Conservation (phyloP, 257 asterid species). For the Nicotiana paniculata region DNA sequence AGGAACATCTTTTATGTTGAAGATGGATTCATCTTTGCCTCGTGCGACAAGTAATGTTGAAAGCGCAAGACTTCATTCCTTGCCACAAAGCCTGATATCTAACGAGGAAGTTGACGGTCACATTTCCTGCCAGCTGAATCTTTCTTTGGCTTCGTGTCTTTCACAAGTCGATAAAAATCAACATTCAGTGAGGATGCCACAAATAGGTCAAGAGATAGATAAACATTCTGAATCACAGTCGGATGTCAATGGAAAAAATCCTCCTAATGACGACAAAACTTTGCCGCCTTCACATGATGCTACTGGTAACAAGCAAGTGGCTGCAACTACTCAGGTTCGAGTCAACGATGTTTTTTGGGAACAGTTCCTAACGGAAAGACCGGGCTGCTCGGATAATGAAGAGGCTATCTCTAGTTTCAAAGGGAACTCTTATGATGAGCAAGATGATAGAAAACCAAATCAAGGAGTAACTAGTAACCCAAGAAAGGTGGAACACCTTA, state of each 20-base stretch:
- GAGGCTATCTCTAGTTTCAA: constrained; percentile 59
- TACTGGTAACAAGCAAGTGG: constrained; percentile 29
- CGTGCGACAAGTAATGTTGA: constrained; percentile 26
- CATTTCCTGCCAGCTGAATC: constrained; percentile 70
- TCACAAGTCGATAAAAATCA: constrained; percentile 43
- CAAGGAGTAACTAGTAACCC: constrained; percentile 47
- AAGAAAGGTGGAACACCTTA: constrained; percentile 57
- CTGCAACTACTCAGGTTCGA: constrained; percentile 32
- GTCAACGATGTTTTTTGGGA: constrained; percentile 96
- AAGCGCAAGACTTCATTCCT: constrained; percentile 38
- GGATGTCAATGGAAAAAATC: constrained; percentile 12
- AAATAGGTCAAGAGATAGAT: constrained; percentile 27
- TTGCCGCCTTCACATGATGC: constrained; percentile 29
- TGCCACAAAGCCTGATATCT: constrained; percentile 32
- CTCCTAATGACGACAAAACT: constrained; percentile 19
- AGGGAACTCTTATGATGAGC: constrained; percentile 35
- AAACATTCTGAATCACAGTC: constrained; percentile 22
- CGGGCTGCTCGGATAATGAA: constrained; percentile 73
- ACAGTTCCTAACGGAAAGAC: constrained; percentile 81
- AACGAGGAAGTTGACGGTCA: constrained; percentile 51
- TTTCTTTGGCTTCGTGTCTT: constrained; percentile 68
- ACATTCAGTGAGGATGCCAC: constrained; percentile 23
- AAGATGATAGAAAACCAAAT: constrained; percentile 35
- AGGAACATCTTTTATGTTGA: constrained; percentile 54
- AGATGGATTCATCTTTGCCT: constrained; percentile 45